Evolutionary conservation across 148 eudicot genomes (phyloP), one percentile per base, ranked within the genome.

Genomic region (Diospyros kaki): DNA sequence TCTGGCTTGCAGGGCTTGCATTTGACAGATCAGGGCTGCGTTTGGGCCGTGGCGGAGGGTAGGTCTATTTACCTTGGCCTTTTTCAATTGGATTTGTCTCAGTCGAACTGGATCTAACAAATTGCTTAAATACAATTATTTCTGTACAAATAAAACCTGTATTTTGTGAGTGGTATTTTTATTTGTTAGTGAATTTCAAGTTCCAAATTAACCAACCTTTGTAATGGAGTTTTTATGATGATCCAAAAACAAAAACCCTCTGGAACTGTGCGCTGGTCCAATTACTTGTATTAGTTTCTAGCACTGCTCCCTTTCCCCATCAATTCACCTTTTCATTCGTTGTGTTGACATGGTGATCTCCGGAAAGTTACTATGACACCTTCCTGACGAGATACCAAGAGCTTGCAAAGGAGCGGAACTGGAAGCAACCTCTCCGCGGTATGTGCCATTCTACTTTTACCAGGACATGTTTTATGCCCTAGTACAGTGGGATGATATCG

Each of bases 41-140:
- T 45, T 79, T 96, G 83, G 99, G 99, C 80, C 99, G 99, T 70
- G 98, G 99, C 69, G 99, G 99, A 83, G 99, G 99, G 99, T 96
- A 87, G 73, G 97, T 79, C 44, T 68, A 13, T 51, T 28, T 45
- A 59, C 70, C 55, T 70, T 43, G 62, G 40, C 69, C 5, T 54
- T 51, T 12, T 39, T 12, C 48, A 13, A 52, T 76, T 15, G 45
- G 61, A 54, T 48, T 58, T 60, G 64, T 63, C 71, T 54, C 54
- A 58, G 9, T 11, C 60, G 68, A 44, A 38, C 73, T 56, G 18
- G 50, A 63, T 17, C 18, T 50, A 59, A 15, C 52, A 59, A 60
- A 18, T 59, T 72, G n/a, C 6, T 72, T 45, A 17, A 14, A 58
- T 18, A 46, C 3, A 39, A 15, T 41, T 48, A 4, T 9, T 39